Evolutionary conservation across 176 grass and related monocot species (phyloP).

Genomic region (Triticum dicoccoides): DNA sequence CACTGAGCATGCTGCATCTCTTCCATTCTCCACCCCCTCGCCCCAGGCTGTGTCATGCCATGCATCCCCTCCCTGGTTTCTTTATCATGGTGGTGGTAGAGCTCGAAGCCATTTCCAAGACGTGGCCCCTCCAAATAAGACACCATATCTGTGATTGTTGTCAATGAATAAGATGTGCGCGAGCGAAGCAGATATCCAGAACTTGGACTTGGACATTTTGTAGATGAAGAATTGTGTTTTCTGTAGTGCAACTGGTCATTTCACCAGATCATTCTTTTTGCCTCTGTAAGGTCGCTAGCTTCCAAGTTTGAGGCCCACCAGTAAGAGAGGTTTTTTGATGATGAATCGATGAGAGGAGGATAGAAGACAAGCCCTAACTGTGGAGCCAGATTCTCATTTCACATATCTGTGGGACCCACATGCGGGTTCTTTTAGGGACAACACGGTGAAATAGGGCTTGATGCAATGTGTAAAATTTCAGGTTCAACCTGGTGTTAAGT

Average conservation of each 20-base stretch:
- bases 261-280: not conserved
- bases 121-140: not conserved
- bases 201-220: not conserved
- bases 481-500: not conserved
- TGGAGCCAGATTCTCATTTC: not conserved
- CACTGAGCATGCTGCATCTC: not conserved
- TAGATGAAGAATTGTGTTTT: not conserved
- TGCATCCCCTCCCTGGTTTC: not conserved
- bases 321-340: not conserved
- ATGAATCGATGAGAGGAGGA: not conserved
- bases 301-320: not conserved
- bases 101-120: not conserved
- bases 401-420: not conserved
- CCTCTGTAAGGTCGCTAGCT: not conserved
- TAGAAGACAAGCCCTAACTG: not conserved
- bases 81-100: not conserved
- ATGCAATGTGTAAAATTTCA: not conserved
- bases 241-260: not conserved
- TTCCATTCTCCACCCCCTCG: not conserved
- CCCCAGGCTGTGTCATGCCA: not conserved
- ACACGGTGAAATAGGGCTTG: not conserved
- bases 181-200: not conserved
- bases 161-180: not conserved
- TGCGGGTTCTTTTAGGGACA: not conserved
- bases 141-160: not conserved